Evolutionary conservation across 2,329 filamentous ascomycete species (phyloP).

Genomic region (Claviceps fusiformis): DNA sequence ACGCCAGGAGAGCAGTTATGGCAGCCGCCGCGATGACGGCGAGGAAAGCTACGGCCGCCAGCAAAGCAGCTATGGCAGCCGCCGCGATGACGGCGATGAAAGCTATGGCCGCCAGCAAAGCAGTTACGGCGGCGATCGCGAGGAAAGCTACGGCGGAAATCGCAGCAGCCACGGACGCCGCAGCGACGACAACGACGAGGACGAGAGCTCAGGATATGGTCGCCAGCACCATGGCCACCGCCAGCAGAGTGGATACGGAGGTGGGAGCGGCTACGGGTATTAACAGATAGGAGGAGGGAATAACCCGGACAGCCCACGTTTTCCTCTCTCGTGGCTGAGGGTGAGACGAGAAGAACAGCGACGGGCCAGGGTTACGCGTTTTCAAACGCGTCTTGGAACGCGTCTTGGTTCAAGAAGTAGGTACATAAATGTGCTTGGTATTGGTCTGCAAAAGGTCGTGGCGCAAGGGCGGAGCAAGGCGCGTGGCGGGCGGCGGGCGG

Average conservation of each 20-base stretch:
- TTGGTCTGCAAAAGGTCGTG: too few species aligned
- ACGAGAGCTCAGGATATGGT: constrained; percentile 6
- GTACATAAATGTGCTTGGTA: too few species aligned
- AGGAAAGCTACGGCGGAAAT: background rate
- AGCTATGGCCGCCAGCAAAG: constrained; percentile 4
- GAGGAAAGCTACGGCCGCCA: background rate
- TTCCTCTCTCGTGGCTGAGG: too few species aligned
- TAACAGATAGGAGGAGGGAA: too few species aligned
- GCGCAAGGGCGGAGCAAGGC: too few species aligned
- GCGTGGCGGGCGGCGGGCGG: too few species aligned
- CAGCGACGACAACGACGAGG: constrained; percentile 1
- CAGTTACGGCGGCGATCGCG: constrained; percentile 6
- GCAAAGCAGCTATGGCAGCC: background rate
- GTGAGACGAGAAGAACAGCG: background rate
- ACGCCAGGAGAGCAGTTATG: constrained; percentile 1
- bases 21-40: constrained; percentile 6
- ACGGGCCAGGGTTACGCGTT: background rate
- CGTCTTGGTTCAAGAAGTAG: too few species aligned
- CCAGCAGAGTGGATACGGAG: constrained; percentile 7
- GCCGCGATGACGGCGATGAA: background rate
- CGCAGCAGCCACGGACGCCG: constrained; percentile 6
- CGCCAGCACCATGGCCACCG: constrained; percentile 3
- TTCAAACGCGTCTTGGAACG: background rate
- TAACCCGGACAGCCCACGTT: too few species aligned
- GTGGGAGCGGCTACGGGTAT: constrained; percentile 7